Evolutionary conservation across 2,329 filamentous ascomycete genomes (phyloP).

Genomic region (Metarhizium robertsii): DNA sequence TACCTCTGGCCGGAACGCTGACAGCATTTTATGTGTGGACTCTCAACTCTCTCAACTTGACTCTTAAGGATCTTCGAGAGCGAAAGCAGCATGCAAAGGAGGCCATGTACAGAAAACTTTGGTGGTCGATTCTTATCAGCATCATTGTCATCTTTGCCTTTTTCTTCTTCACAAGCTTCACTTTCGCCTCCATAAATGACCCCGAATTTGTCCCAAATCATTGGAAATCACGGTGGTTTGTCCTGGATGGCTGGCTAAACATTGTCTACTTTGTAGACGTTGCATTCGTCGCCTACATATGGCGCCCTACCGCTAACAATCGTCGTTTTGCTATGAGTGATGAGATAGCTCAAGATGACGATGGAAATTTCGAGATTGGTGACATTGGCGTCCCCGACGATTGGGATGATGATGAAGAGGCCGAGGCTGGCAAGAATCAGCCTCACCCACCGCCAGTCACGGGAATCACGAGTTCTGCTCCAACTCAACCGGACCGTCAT

Average conservation of each 20-base stretch:
- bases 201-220: constrained; percentile 91
- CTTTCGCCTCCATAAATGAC: constrained; percentile 75
- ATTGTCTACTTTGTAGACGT: constrained; percentile 93
- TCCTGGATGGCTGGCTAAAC: constrained; percentile 95
- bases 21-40: constrained; percentile 99
- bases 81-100: constrained; percentile 92
- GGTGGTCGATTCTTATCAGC: constrained; percentile 91
- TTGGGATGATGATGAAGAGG: constrained; percentile 45
- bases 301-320: constrained; percentile 95
- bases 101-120: constrained; percentile 93
- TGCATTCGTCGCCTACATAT: constrained; percentile 86
- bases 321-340: constrained; percentile 97
- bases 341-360: constrained; percentile 96
- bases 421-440: constrained; percentile 34
- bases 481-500: constrained; percentile 13
- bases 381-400: constrained; percentile 72
- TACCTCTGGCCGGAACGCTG: constrained; percentile 82
- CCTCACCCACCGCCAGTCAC: constrained; percentile 14
- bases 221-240: constrained; percentile 96
- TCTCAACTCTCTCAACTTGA: constrained; percentile 85
- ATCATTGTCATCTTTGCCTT: constrained; percentile 96
- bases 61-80: constrained; percentile 91
- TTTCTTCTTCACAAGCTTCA: constrained; percentile 97
- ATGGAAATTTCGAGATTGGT: constrained; percentile 88
- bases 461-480: constrained; percentile 13